phyloP scores from a whole-genome alignment of 129 eudicot species.

The Solidago caesia region DNA sequence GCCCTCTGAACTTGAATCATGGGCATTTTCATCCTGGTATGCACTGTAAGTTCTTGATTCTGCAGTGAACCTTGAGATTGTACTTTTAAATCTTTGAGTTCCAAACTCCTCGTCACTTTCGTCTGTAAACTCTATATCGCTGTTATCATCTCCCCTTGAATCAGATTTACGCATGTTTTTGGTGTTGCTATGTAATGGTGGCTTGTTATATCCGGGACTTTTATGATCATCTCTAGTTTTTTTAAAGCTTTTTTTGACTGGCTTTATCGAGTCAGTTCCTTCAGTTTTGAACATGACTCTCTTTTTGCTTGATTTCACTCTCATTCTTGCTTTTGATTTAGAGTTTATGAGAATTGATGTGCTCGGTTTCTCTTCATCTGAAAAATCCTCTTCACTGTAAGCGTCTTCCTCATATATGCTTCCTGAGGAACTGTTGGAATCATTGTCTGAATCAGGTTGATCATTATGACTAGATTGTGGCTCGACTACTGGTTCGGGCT shows the following conservation, averaged over 20 bases:
- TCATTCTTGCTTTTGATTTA: slow-evolving; percentile 28
- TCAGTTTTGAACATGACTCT: slow-evolving; percentile 31
- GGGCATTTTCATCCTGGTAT: slow-evolving; percentile 27
- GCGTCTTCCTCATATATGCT: slow-evolving; percentile 36
- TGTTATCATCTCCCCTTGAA: slow-evolving; percentile 29
- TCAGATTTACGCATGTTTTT: slow-evolving; percentile 31
- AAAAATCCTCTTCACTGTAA: slow-evolving; percentile 31
- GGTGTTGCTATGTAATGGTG: neutral
- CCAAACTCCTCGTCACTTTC: slow-evolving; percentile 34
- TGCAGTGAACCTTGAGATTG: slow-evolving; percentile 33
- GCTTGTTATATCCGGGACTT: neutral
- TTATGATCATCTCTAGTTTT: slow-evolving; percentile 21
- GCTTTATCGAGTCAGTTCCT: slow-evolving; percentile 26
- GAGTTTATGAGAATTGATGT: slow-evolving; percentile 26
- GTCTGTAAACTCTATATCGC: slow-evolving; percentile 33
- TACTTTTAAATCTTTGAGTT: slow-evolving; percentile 32
- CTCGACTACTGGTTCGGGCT: neutral
- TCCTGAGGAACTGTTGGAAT: slow-evolving; percentile 32
- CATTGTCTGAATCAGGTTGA: slow-evolving; percentile 20
- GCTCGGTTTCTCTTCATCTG: slow-evolving; percentile 32
- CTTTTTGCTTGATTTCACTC: slow-evolving; percentile 30
- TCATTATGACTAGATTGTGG: slow-evolving; percentile 16
- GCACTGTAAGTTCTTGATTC: slow-evolving; percentile 33
- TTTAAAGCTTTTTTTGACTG: slow-evolving; percentile 25
- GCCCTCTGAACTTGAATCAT: slow-evolving; percentile 27